These are phyloP conservation scores for Pilasporangium apinafurcum DNA, from an alignment of 352 stramenopile species.

Conservation along the genomic window DNA sequence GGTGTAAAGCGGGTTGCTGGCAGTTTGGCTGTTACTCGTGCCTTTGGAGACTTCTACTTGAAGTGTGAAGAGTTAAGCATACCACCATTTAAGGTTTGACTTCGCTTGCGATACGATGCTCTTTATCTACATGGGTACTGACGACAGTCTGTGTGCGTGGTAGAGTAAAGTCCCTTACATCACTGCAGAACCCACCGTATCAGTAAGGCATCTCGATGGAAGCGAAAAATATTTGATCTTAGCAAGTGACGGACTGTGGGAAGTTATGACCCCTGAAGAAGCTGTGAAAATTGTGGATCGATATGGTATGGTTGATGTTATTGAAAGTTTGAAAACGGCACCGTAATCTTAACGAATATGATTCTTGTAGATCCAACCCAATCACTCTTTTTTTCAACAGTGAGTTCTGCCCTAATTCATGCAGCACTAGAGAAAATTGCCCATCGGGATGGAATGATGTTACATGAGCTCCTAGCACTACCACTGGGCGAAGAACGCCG, in stretches of 20 bases:
- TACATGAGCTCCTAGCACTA: conserved; percentile 63
- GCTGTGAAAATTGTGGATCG: conserved; percentile 58
- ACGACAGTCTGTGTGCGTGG: too few relatives aligned
- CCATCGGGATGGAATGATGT: conserved; percentile 57
- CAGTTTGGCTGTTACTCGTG: conserved; percentile 88
- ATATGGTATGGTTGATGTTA: conserved; percentile 42
- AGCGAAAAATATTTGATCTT: conserved; percentile 68
- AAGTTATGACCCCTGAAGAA: conserved; percentile 63
- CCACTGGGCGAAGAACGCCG: conserved; percentile 35
- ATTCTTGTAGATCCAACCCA: conserved; percentile 26
- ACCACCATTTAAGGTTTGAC: conserved; percentile 86
- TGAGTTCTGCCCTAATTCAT: conserved; percentile 61
- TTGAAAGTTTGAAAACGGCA: too few relatives aligned
- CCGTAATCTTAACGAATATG: not conserved
- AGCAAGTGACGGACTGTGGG: conserved; percentile 80
- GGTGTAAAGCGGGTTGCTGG: conserved; percentile 90
- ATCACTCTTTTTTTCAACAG: conserved; percentile 46
- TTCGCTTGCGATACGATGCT: conserved; percentile 19
- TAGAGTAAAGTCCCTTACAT: conserved; percentile 81
- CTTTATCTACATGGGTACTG: too few relatives aligned
- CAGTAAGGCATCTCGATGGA: conserved; percentile 34
- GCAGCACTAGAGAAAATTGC: conserved; percentile 61
- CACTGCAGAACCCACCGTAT: conserved; percentile 59
- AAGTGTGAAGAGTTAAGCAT: conserved; percentile 90
- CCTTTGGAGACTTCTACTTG: conserved; percentile 91